phyloP scores from a whole-genome alignment of 2,329 filamentous ascomycete species.

The Rutstroemia sp. region DNA sequence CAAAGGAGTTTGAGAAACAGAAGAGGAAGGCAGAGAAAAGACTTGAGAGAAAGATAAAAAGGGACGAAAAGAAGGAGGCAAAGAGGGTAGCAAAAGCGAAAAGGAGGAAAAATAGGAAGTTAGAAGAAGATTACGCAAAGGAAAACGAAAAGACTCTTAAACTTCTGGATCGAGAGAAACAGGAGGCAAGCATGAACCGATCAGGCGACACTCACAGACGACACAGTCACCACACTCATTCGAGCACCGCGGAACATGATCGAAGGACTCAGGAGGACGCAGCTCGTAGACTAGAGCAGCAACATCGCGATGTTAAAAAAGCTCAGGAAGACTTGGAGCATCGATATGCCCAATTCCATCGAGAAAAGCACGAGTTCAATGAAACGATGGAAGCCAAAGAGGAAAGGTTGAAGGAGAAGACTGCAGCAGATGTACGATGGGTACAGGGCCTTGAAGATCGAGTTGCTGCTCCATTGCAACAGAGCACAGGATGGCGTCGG shows the following conservation, averaged over 20 bases:
- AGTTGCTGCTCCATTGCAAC: background rate
- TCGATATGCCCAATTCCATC: no score
- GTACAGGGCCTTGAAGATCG: background rate
- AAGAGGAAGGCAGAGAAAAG: background rate
- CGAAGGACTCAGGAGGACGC: no score
- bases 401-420: background rate
- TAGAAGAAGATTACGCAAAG: background rate
- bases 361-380: no score
- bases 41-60: background rate
- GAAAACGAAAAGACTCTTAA: background rate
- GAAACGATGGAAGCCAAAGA: no score
- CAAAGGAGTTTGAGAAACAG: background rate
- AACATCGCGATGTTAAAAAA: no score
- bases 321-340: no score
- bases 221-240: background rate
- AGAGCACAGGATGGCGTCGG: background rate
- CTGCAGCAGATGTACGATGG: background rate
- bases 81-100: background rate
- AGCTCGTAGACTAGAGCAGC: no score
- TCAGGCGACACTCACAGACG: background rate
- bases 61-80: background rate
- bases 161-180: background rate
- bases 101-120: background rate
- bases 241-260: no score
- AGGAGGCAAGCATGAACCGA: background rate